These are phyloP conservation scores for Synchytrium microbalum DNA, from an alignment of 371 early-diverging fungal species.

Conservation along the genomic window DNA sequence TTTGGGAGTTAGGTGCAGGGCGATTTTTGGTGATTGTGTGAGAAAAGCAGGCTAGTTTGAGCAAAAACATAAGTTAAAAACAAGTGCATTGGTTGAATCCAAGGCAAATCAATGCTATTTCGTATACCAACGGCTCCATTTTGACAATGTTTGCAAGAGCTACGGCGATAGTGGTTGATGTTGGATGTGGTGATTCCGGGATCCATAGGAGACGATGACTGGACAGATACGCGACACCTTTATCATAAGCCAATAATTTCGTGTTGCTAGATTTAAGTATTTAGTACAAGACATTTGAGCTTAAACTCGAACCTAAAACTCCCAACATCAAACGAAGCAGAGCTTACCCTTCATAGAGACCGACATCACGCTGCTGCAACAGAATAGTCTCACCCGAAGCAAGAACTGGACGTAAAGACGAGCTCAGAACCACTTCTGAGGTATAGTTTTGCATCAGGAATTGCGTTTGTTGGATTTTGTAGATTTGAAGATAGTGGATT, in stretches of 20 bases:
- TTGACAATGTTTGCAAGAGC: constrained; percentile 5
- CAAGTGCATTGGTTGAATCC: background rate
- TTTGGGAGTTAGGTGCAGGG: constrained; percentile 17
- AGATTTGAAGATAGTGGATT: too few relatives aligned
- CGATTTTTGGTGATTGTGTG: constrained; percentile 16
- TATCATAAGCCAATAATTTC: constrained; percentile 55
- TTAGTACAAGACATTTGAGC: constrained; percentile 16
- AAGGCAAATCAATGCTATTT: background rate
- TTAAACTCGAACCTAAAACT: constrained; percentile 4
- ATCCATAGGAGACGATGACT: constrained; percentile 71
- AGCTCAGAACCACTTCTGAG: too few relatives aligned
- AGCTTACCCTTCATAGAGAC: constrained; percentile 60
- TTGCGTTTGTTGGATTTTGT: too few relatives aligned
- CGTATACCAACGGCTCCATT: background rate
- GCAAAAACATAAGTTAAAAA: too few relatives aligned
- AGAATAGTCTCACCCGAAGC: constrained; percentile 46
- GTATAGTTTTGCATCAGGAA: too few relatives aligned
- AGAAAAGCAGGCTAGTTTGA: background rate
- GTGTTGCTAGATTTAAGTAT: constrained; percentile 24
- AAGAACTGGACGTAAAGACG: constrained; percentile 52
- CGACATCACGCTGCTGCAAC: constrained; percentile 54
- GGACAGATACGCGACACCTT: constrained; percentile 70
- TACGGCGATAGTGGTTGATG: constrained; percentile 6
- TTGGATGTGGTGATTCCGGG: constrained; percentile 18
- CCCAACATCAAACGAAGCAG: constrained; percentile 22